Evolutionary conservation across 495 filamentous ascomycete species (phyloP).

Genomic region (Penicillium steckii): DNA sequence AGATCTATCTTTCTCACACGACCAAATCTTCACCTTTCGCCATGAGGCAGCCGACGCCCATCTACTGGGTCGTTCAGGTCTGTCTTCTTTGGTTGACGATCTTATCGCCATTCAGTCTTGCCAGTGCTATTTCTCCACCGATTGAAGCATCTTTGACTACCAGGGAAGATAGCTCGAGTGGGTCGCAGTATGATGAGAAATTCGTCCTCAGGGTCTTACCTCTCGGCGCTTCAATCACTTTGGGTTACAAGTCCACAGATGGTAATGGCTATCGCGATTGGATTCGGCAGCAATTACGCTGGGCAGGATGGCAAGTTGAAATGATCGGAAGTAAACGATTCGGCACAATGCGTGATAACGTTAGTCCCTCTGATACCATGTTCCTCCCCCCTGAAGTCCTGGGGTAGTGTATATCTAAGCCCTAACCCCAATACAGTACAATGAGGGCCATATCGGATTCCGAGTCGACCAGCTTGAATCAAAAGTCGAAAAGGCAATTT

Average conservation of each 20-base stretch:
- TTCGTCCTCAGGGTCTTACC: constrained; percentile 49
- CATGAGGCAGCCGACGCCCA: constrained; percentile 16
- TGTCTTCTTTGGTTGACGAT: constrained; percentile 14
- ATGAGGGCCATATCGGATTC: constrained; percentile 50
- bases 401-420: neutral
- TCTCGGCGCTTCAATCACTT: constrained; percentile 59
- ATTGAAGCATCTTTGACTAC: neutral
- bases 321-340: constrained; percentile 47
- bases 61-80: constrained; percentile 12
- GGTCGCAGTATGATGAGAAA: constrained; percentile 2
- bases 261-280: constrained; percentile 53
- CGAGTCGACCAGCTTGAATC: constrained; percentile 44
- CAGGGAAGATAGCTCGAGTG: neutral
- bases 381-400: neutral
- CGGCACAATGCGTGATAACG: constrained; percentile 52
- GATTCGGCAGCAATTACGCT: constrained; percentile 38
- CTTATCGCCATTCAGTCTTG: neutral
- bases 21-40: constrained; percentile 1
- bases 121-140: neutral
- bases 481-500: constrained; percentile 29
- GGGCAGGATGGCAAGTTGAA: constrained; percentile 42
- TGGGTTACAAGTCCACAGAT: constrained; percentile 48
- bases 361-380: neutral
- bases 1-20: neutral
- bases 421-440: constrained; percentile 19